Percentiles rank a stretch among this genome's conserved stretches.
These are phyloP conservation scores for Boletus rubropictus DNA, from an alignment of 768 basidiomycete species.

Conservation along the genomic window DNA sequence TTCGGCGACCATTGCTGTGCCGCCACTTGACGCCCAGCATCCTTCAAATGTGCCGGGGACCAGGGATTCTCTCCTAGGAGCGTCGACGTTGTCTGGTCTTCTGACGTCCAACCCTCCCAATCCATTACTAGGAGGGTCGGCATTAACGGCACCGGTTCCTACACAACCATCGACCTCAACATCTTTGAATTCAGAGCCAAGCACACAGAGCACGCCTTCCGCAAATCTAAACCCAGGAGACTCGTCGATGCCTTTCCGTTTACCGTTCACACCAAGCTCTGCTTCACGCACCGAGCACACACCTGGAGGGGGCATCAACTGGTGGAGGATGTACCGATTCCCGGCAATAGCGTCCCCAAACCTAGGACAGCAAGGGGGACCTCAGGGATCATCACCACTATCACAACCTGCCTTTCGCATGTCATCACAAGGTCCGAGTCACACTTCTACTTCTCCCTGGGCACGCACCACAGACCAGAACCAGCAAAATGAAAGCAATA, in stretches of 20 bases:
- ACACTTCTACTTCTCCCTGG: constrained; percentile 16
- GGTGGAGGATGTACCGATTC: constrained; percentile 84
- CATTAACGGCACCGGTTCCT: not conserved
- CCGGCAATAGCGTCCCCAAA: constrained; percentile 52
- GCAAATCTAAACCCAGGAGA: constrained; percentile 10
- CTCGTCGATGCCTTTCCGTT: constrained; percentile 27
- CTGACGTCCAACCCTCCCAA: constrained; percentile 6
- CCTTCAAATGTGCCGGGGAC: constrained; percentile 22
- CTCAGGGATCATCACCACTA: constrained; percentile 13
- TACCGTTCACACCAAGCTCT: constrained; percentile 28
- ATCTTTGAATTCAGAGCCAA: not conserved
- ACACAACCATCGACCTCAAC: constrained; percentile 4
- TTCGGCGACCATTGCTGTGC: constrained; percentile 21
- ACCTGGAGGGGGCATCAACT: constrained; percentile 53
- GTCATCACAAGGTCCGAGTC: constrained; percentile 19
- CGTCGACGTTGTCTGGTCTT: constrained; percentile 6
- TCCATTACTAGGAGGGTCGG: constrained; percentile 3
- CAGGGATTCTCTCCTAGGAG: constrained; percentile 12
- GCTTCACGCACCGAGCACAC: constrained; percentile 34
- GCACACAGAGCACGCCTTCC: not conserved
- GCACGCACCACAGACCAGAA: constrained; percentile 10
- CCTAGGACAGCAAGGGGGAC: constrained; percentile 15
- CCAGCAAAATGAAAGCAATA: constrained; percentile 19
- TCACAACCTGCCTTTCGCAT: constrained; percentile 25
- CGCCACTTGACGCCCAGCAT: constrained; percentile 12